Evolutionary conservation across 1,284 basidiomycete species (phyloP).

Genomic region (Caloboletus firmus): DNA sequence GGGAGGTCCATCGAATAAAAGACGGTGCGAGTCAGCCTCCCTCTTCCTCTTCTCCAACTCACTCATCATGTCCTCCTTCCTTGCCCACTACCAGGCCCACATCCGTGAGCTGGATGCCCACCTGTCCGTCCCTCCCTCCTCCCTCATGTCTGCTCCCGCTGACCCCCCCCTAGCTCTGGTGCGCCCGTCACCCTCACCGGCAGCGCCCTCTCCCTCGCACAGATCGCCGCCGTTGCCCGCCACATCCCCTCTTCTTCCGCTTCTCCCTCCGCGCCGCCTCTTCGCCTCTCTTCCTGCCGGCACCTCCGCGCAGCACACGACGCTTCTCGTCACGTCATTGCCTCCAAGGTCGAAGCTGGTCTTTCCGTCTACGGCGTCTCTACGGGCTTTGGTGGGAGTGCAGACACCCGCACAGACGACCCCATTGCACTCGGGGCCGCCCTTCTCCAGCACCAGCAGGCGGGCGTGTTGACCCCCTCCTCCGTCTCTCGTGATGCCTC

Average conservation of each 20-base stretch:
- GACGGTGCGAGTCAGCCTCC: background rate
- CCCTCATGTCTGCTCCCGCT: background rate
- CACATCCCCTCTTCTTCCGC: slow-evolving; percentile 41
- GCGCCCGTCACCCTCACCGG: slow-evolving; percentile 67
- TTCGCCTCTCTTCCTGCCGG: slow-evolving; percentile 53
- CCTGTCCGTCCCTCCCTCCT: slow-evolving; percentile 41
- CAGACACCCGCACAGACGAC: slow-evolving; percentile 70
- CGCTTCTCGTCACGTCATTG: slow-evolving; percentile 61
- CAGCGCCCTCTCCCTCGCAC: slow-evolving; percentile 67
- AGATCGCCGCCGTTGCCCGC: slow-evolving; percentile 70
- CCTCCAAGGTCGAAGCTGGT: slow-evolving; percentile 64
- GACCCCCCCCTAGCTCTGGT: slow-evolving; percentile 49
- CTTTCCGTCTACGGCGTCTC: slow-evolving; percentile 80
- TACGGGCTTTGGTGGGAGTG: slow-evolving; percentile 80
- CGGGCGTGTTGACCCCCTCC: slow-evolving; percentile 49
- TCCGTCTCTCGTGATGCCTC: slow-evolving; percentile 19
- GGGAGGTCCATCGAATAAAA: slow-evolving; percentile 4
- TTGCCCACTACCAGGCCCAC: slow-evolving; percentile 50
- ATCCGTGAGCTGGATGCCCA: slow-evolving; percentile 53
- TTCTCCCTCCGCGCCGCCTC: slow-evolving; percentile 30
- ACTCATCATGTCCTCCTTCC: slow-evolving; percentile 33
- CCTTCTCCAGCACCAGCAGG: slow-evolving; percentile 78
- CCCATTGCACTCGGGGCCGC: slow-evolving; percentile 70
- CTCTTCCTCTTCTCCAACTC: background rate
- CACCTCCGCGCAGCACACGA: slow-evolving; percentile 50